Evolutionary conservation across 78 protist species (phyloP).

Genomic region (Dictyostelium purpureum): DNA sequence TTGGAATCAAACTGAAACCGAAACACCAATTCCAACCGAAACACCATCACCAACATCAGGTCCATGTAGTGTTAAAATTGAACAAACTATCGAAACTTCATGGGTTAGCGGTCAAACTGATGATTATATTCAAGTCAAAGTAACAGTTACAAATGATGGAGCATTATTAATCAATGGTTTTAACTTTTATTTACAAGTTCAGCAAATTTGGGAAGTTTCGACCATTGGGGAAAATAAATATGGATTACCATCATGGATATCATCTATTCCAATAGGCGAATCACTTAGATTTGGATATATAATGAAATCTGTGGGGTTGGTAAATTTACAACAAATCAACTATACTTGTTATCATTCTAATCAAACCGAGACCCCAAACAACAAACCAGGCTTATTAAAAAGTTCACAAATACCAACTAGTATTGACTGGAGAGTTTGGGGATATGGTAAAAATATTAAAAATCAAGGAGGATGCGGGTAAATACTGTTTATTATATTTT

Average conservation of each 20-base stretch:
- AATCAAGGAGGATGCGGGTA: not conserved
- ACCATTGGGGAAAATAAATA: not conserved
- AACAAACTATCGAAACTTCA: not conserved
- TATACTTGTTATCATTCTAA: too few species aligned
- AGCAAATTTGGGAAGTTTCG: not conserved
- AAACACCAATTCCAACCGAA: not conserved
- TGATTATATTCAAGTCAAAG: not conserved
- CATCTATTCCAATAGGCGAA: not conserved
- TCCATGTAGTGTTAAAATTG: not conserved
- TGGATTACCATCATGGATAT: not conserved
- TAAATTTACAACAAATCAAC: too few species aligned
- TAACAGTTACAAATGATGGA: conserved; percentile 1
- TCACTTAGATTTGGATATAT: not conserved
- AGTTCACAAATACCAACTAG: not conserved
- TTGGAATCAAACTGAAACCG: not conserved
- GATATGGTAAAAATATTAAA: not conserved
- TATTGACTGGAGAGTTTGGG: not conserved
- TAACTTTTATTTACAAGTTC: not conserved
- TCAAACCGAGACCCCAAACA: too few species aligned
- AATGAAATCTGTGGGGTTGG: not conserved
- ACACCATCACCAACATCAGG: not conserved
- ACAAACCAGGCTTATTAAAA: too few species aligned
- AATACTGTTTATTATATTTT: not conserved
- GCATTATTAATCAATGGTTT: not conserved
- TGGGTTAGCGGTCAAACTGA: not conserved